Base-by-base conservation (phyloP, 441 rosid genomes). In the Theobroma grandiflorum region DNA sequence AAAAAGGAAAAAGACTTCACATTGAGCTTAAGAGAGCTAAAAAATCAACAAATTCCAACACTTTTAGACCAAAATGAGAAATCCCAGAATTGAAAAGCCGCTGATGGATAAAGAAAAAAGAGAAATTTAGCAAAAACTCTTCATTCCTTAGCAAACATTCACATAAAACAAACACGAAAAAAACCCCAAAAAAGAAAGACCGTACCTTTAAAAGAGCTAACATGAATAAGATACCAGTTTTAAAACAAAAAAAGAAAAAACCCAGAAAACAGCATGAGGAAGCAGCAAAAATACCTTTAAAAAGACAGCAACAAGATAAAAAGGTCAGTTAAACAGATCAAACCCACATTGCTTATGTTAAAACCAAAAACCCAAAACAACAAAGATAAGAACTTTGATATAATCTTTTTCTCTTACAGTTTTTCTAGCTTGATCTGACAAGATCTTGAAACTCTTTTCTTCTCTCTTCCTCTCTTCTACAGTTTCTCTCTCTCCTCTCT, bases 361-460 rank as follows among this genome's bases (percentile, higher is more conserved):
- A 79, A 73, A 82, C 62, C 2, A 50, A 65, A 72, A 77, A 43
- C 40, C 55, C 77, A 74, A 45, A 15, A 66, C 81, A 42, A 50
- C 59, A 7, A 65, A 9, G 55, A 79, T 43, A 76, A 73, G 84
- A 71, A 74, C 14, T 68, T 55, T 62, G 81, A 76, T 33, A 76
- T 16, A 67, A 10, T 50, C 16, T 18, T 8, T 9, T 38, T 52
- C 73, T 76, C 85, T 82, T 84, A 81, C 91, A 77, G 82, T 70
- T 71, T 7, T 57, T 66, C 47, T 76, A 78, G 84, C 75, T 84
- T 82, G 92, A 88, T 86, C 78, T 78, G 81, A 75, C 83, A 85
- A 82, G 87, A 90, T 78, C 94, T 85, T 78, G 85, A 86, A 78
- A 81, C 71, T 75, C 81, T 83, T 82, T 67, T 79, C 82, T 76